A percentile compares a stretch with the other conserved stretches of the same genome.
Evolutionary conservation across 2,329 filamentous ascomycete species (phyloP).

Genomic region (Ophiocordyceps robertsii): DNA sequence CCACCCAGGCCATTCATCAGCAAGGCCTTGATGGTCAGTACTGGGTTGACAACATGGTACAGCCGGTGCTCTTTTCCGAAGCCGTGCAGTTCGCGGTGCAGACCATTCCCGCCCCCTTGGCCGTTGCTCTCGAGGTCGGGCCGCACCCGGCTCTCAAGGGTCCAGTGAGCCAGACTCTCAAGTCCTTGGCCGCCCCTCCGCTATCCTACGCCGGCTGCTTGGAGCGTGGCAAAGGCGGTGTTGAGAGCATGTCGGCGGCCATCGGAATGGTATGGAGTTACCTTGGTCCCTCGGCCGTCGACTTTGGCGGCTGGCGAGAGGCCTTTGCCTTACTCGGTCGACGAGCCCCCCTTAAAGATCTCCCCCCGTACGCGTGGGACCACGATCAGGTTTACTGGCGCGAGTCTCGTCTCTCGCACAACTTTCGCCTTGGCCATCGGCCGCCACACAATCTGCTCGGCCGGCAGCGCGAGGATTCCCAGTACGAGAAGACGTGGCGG

Average conservation of each 20-base stretch:
- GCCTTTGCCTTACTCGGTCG: neutral
- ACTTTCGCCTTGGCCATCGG: constrained; percentile 3
- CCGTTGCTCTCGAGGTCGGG: constrained; percentile 17
- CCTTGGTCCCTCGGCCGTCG: neutral
- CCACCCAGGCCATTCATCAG: constrained; percentile 7
- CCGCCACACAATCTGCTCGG: constrained; percentile 14
- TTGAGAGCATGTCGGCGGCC: constrained; percentile 2
- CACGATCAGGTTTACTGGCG: constrained; percentile 18
- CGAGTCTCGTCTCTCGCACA: constrained; percentile 5
- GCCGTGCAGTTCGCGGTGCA: constrained; percentile 8
- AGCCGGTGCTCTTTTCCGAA: constrained; percentile 11
- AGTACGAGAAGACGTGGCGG: constrained; percentile 7
- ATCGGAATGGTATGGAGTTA: neutral
- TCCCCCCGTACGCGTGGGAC: constrained; percentile 28
- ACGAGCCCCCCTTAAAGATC: neutral
- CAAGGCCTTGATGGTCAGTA: constrained; percentile 7
- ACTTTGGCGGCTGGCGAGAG: neutral
- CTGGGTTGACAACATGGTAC: constrained; percentile 13
- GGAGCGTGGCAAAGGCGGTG: constrained; percentile 6
- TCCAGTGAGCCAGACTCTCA: constrained; percentile 19
- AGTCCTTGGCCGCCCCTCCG: constrained; percentile 4
- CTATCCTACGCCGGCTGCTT: constrained; percentile 12
- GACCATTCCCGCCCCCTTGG: constrained; percentile 6
- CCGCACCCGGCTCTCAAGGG: constrained; percentile 27
- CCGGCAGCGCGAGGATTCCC: neutral